Evolutionary conservation across 176 grass and related monocot species (phyloP).

Genomic region (Hyparrhenia diplandra): DNA sequence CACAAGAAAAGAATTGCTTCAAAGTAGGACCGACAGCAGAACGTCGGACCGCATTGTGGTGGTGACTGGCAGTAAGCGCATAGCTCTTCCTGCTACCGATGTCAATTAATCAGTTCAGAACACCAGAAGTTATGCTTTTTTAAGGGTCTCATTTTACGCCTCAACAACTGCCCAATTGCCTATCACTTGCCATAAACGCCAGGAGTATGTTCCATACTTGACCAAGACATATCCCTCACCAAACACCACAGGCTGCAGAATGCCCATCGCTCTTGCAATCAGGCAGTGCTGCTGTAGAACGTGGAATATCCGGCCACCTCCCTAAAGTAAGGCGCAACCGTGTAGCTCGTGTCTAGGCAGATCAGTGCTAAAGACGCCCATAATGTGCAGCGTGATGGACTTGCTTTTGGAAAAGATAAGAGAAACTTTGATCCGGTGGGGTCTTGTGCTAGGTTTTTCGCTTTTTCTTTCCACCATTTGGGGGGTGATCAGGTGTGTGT

Average conservation of each 20-base stretch:
- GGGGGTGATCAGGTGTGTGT: neutral
- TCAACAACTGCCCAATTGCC: neutral
- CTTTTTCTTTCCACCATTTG: neutral
- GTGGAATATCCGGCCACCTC: neutral
- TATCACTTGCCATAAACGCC: too few relatives aligned
- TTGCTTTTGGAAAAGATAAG: conserved; percentile 37
- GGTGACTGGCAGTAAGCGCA: neutral
- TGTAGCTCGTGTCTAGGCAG: conserved; percentile 5
- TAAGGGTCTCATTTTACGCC: neutral
- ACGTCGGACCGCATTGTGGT: neutral
- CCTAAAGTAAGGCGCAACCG: neutral
- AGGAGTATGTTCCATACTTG: neutral
- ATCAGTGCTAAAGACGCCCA: conserved; percentile 28
- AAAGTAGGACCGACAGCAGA: neutral
- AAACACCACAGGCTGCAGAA: neutral
- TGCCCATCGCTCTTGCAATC: neutral
- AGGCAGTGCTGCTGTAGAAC: neutral
- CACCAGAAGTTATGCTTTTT: neutral
- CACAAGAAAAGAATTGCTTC: conserved; percentile 26
- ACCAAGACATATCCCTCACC: neutral
- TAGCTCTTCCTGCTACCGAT: neutral
- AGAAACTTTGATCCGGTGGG: conserved; percentile 27
- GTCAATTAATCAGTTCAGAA: neutral
- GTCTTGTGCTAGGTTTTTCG: neutral
- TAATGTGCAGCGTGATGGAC: conserved; percentile 11